These are phyloP conservation scores for Glycine tomentella DNA, from an alignment of 306 rosid species.

Conservation along the genomic window DNA sequence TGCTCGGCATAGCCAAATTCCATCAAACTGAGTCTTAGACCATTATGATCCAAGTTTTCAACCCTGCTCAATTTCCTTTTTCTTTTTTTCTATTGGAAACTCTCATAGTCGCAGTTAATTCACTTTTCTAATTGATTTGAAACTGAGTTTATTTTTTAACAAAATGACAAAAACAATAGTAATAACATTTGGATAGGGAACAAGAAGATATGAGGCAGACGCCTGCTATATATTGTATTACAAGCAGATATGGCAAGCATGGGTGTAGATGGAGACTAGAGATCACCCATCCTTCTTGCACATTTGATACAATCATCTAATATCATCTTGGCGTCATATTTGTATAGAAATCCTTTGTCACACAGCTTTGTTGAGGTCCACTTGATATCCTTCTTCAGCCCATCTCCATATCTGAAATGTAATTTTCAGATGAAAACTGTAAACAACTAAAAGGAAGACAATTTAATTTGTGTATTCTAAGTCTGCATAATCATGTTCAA, in stretches of 20 bases:
- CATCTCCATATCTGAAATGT: slow-evolving; percentile 54
- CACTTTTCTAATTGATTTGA: neutral
- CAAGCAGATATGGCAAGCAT: neutral
- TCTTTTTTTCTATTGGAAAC: neutral
- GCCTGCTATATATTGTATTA: neutral
- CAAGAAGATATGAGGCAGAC: neutral
- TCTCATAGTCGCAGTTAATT: neutral
- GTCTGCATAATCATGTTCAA: neutral
- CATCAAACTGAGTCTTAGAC: neutral
- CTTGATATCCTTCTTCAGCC: slow-evolving; percentile 42
- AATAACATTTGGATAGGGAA: neutral
- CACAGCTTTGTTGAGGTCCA: slow-evolving; percentile 54
- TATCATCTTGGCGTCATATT: slow-evolving; percentile 52
- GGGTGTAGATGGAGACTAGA: slow-evolving; percentile 36
- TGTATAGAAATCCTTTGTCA: slow-evolving; percentile 59
- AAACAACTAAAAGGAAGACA: neutral
- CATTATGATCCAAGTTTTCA: neutral
- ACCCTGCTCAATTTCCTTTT: neutral
- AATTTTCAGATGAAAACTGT: neutral
- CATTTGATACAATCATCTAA: slow-evolving; percentile 54
- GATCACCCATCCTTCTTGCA: slow-evolving; percentile 51
- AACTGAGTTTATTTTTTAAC: neutral
- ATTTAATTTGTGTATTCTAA: neutral
- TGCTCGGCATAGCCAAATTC: neutral
- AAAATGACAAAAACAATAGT: neutral